Conservation (phyloP, 2,329 filamentous ascomycete species). For the Aschersonia sp. region DNA sequence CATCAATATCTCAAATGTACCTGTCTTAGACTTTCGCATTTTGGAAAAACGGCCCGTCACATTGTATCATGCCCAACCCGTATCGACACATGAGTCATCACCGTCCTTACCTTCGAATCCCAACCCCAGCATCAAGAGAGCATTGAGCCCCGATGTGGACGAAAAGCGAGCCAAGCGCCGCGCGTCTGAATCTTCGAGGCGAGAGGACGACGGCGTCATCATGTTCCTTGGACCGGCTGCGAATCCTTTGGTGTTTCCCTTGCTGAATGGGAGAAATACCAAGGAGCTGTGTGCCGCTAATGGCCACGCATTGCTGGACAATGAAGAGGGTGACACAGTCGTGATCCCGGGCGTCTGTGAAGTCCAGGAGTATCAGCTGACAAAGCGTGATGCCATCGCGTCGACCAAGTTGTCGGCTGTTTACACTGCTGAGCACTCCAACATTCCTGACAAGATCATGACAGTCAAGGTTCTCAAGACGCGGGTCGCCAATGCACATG, state of each 20-base stretch:
- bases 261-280: constrained; percentile 29
- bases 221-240: constrained; percentile 36
- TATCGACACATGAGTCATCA: constrained; percentile 13
- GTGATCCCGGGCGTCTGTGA: constrained; percentile 34
- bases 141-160: constrained; percentile 28
- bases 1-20: constrained; percentile 32
- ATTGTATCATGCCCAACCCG: constrained; percentile 18
- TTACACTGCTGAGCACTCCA: constrained; percentile 38
- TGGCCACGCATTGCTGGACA: constrained; percentile 36
- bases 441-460: constrained; percentile 37
- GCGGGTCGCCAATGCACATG: constrained; percentile 20
- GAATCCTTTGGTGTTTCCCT: constrained; percentile 36
- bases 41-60: constrained; percentile 37
- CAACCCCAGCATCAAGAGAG: constrained; percentile 36
- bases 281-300: constrained; percentile 31
- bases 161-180: constrained; percentile 30
- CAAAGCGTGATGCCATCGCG: constrained; percentile 41
- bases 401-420: constrained; percentile 39
- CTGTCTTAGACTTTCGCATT: constrained; percentile 43
- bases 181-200: constrained; percentile 14
- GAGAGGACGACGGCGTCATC: constrained; percentile 35
- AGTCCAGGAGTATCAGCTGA: constrained; percentile 38
- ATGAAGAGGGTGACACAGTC: constrained; percentile 33
- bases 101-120: constrained; percentile 16
- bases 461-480: constrained; percentile 50